Percentiles rank a stretch among this genome's conserved stretches.
phyloP scores from a whole-genome alignment of 2,329 filamentous ascomycete genomes.

The Aspergillus sp. region DNA sequence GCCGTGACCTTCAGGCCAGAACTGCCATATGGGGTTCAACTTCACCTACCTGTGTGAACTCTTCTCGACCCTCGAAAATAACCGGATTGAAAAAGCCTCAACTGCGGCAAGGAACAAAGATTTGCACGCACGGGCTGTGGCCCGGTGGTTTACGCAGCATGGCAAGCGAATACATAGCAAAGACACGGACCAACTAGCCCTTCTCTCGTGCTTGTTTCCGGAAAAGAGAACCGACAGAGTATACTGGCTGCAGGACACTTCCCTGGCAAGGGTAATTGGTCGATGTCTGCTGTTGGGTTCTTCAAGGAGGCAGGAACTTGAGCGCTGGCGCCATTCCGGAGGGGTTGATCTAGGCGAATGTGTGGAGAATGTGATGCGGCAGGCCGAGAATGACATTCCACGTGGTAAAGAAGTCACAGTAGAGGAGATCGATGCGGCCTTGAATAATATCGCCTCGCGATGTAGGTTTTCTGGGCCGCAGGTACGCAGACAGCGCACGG shows the following conservation, averaged over 20 bases:
- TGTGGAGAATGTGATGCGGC: slow-evolving; percentile 59
- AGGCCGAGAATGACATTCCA: slow-evolving; percentile 48
- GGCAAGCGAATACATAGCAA: slow-evolving; percentile 53
- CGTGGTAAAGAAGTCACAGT: slow-evolving; percentile 52
- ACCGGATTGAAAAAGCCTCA: slow-evolving; percentile 32
- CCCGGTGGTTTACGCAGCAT: slow-evolving; percentile 66
- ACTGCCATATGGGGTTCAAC: slow-evolving; percentile 37
- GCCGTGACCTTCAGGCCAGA: no score
- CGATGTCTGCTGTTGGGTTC: slow-evolving; percentile 62
- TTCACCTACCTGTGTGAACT: slow-evolving; percentile 72
- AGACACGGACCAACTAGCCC: slow-evolving; percentile 54
- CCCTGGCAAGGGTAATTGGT: slow-evolving; percentile 63
- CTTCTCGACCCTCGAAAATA: slow-evolving; percentile 61
- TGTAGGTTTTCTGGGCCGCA: slow-evolving; percentile 67
- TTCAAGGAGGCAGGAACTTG: slow-evolving; percentile 57
- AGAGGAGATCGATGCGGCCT: slow-evolving; percentile 65
- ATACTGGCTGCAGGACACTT: slow-evolving; percentile 61
- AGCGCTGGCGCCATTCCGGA: slow-evolving; percentile 56
- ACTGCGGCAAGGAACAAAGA: slow-evolving; percentile 22
- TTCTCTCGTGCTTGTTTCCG: slow-evolving; percentile 73
- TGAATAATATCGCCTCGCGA: slow-evolving; percentile 63
- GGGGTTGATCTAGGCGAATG: slow-evolving; percentile 68
- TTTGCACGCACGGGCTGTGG: slow-evolving; percentile 44
- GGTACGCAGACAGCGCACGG: slow-evolving; percentile 43
- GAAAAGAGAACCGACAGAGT: slow-evolving; percentile 73